Conservation (phyloP, 2,329 filamentous ascomycete genomes). For the Penicillium sp. region DNA sequence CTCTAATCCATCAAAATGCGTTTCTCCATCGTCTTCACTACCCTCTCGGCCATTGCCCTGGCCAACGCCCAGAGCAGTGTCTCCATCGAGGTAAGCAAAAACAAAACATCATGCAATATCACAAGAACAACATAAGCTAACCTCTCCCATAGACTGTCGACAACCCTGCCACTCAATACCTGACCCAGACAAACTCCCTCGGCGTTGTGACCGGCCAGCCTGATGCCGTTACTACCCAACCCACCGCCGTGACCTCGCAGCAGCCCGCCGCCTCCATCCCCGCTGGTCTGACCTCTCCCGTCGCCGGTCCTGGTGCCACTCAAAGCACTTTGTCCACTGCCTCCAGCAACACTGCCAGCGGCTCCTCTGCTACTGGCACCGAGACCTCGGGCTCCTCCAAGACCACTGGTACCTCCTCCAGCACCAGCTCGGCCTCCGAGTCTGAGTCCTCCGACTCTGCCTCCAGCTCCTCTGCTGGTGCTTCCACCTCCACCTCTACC, state of each 20-base stretch:
- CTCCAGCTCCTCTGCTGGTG: conserved; percentile 4
- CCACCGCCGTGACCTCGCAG: conserved; percentile 25
- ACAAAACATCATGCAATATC: not conserved
- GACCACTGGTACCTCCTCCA: conserved; percentile 13
- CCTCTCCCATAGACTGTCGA: conserved; percentile 22
- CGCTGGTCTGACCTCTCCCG: conserved; percentile 30
- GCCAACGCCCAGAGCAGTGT: conserved; percentile 34
- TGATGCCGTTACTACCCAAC: conserved; percentile 27
- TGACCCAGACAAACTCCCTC: conserved; percentile 42
- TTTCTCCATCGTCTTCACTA: conserved; percentile 37
- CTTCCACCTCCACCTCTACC: conserved; percentile 20
- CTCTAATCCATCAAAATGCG: conserved; percentile 37
- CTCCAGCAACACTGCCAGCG: conserved; percentile 14
- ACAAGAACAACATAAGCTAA: not conserved
- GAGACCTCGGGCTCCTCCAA: conserved; percentile 15
- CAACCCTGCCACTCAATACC: conserved; percentile 39
- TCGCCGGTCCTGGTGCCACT: conserved; percentile 21
- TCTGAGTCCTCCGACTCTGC: not conserved
- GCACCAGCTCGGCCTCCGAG: conserved; percentile 4
- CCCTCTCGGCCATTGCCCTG: conserved; percentile 38
- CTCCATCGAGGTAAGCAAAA: conserved; percentile 15
- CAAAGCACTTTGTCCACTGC: conserved; percentile 20
- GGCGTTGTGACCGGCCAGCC: conserved; percentile 46
- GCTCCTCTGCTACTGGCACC: conserved; percentile 9
- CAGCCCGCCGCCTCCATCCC: conserved; percentile 36